Conservation (phyloP, 192 early-diverging fungal species). For the Umbelopsis vinacea region DNA sequence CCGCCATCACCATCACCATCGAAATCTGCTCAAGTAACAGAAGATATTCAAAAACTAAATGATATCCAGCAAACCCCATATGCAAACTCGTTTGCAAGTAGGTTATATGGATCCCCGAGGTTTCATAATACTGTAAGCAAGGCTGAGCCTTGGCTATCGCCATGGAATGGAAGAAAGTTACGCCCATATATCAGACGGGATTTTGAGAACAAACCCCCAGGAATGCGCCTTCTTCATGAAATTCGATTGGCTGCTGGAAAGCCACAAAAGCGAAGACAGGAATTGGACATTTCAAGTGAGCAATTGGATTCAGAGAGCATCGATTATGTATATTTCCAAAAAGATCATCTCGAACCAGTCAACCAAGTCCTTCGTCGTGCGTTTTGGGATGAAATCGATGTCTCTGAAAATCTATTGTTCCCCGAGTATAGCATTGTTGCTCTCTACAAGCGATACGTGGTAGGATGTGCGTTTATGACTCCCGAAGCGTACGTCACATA, state of each 20-base stretch:
- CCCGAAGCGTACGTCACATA: conserved; percentile 92
- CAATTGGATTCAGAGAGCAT: conserved; percentile 56
- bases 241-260: conserved; percentile 33
- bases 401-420: conserved; percentile 78
- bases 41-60: conserved; percentile 29
- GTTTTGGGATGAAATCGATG: conserved; percentile 93
- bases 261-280: conserved; percentile 16
- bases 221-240: conserved; percentile 49
- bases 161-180: conserved; percentile 75
- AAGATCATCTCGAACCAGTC: conserved; percentile 68
- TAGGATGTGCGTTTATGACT: conserved; percentile 93
- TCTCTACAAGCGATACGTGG: conserved; percentile 75
- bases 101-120: conserved; percentile 68
- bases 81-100: conserved; percentile 73
- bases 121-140: conserved; percentile 59
- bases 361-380: conserved; percentile 74
- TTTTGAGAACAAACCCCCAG: conserved; percentile 53
- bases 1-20: neutral
- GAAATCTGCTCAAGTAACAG: neutral
- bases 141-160: conserved; percentile 58
- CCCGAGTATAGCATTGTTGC: conserved; percentile 89
- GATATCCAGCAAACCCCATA: conserved; percentile 62
- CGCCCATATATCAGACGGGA: conserved; percentile 86
- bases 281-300: conserved; percentile 37
- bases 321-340: conserved; percentile 81